Conservation (phyloP, 441 rosid genomes). For the Pelargonium citronellum region DNA sequence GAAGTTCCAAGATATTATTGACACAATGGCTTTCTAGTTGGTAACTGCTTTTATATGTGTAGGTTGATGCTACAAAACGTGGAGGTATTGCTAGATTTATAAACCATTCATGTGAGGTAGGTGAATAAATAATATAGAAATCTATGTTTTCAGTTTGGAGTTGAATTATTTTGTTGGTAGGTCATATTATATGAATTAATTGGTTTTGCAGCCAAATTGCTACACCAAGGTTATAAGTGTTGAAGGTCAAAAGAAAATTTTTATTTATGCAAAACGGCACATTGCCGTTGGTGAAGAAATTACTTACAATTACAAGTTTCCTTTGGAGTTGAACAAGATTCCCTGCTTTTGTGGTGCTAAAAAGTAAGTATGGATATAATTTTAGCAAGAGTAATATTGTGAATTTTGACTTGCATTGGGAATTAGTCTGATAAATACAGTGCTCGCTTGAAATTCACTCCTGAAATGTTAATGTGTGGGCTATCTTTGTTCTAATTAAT, state of each 20-base stretch:
- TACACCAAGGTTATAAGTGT: constrained; percentile 93
- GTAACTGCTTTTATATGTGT: constrained; percentile 17
- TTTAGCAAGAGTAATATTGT: not conserved
- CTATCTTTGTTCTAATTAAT: constrained; percentile 11
- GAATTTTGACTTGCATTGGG: not conserved
- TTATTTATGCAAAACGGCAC: constrained; percentile 90
- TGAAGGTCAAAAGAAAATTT: constrained; percentile 88
- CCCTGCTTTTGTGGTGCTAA: constrained; percentile 95
- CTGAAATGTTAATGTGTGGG: not conserved
- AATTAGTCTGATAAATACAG: not conserved
- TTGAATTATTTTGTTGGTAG: constrained; percentile 19
- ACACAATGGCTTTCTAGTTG: not conserved
- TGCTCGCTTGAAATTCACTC: constrained; percentile 3
- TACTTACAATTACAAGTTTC: constrained; percentile 94
- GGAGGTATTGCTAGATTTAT: constrained; percentile 99
- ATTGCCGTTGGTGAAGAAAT: constrained; percentile 88
- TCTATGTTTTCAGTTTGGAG: constrained; percentile 22
- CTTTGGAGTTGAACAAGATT: constrained; percentile 88
- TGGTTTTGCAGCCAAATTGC: constrained; percentile 80
- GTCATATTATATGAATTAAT: constrained; percentile 22
- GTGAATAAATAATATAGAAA: constrained; percentile 15
- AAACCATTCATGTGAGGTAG: constrained; percentile 97
- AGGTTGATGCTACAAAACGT: constrained; percentile 99
- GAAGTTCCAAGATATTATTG: not conserved
- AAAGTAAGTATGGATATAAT: constrained; percentile 50